These are phyloP conservation scores for Climacium dendroides DNA, from an alignment of 225 moss, liverwort and hornwort species.

Conservation along the genomic window DNA sequence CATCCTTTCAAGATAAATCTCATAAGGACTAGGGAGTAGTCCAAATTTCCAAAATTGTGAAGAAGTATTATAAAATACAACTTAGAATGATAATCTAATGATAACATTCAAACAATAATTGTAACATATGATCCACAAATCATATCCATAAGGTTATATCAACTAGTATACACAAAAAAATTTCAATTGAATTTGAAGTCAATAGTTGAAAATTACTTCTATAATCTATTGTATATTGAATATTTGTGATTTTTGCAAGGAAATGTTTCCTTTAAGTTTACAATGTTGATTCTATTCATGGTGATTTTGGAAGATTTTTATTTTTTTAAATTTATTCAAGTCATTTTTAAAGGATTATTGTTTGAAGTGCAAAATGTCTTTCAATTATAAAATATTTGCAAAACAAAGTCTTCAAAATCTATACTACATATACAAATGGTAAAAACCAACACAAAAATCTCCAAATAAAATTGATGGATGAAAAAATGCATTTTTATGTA, in stretches of 20 bases:
- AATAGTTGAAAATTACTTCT: not conserved
- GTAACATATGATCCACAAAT: not conserved
- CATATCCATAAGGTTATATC: not conserved
- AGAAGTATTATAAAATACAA: not conserved
- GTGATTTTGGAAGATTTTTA: not conserved
- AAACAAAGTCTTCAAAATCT: not conserved
- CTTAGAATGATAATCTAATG: not conserved
- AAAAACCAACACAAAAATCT: not conserved
- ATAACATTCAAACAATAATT: not conserved
- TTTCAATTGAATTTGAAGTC: not conserved
- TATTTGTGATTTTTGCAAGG: not conserved
- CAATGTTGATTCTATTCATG: rapidly evolving
- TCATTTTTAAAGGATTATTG: not conserved
- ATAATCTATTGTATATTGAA: not conserved
- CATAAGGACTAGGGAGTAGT: rapidly evolving
- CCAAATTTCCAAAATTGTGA: not conserved
- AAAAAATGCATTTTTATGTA: not conserved
- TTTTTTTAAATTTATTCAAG: not conserved
- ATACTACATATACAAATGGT: not conserved
- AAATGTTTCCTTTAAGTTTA: not conserved
- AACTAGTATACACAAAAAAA: not conserved
- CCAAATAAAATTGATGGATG: not conserved
- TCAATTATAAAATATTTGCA: not conserved
- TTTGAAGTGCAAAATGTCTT: not conserved
- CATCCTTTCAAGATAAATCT: rapidly evolving